Evolutionary conservation across 306 rosid genomes (phyloP).

Genomic region (Hippophae rhamnoides): DNA sequence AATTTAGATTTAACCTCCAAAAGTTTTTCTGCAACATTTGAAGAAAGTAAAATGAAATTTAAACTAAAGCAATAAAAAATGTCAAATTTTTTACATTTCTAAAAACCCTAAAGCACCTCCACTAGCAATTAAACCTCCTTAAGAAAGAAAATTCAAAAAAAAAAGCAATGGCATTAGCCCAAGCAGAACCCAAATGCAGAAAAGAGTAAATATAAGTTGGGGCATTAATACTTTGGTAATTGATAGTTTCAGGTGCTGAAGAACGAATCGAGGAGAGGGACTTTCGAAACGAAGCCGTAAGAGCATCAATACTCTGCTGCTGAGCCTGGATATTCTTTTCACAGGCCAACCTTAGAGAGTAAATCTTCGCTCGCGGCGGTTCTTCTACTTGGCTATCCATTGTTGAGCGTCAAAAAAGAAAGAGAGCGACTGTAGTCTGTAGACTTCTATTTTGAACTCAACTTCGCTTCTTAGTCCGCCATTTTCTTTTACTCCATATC

Average conservation of each 20-base stretch:
- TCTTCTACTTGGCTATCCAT: conserved; percentile 28
- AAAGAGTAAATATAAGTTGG: not conserved
- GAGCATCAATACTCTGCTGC: conserved; percentile 29
- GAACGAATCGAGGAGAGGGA: conserved; percentile 32
- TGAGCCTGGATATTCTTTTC: conserved; percentile 31
- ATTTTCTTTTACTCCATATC: conserved; percentile 2
- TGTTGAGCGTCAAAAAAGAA: not conserved
- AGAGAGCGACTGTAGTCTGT: not conserved
- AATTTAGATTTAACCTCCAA: conserved; percentile 43
- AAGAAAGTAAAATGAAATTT: conserved; percentile 1
- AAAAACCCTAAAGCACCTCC: too few relatives aligned
- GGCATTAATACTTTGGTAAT: conserved; percentile 32
- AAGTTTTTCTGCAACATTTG: conserved; percentile 31
- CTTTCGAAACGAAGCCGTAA: conserved; percentile 20
- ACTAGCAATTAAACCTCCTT: too few relatives aligned
- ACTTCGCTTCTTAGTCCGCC: conserved; percentile 22
- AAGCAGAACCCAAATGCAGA: not conserved
- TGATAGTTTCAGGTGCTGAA: conserved; percentile 33
- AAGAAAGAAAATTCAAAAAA: too few relatives aligned
- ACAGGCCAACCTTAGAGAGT: conserved; percentile 32
- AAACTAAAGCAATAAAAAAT: not conserved
- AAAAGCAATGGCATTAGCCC: too few relatives aligned
- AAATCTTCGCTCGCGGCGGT: conserved; percentile 28
- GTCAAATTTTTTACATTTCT: not conserved
- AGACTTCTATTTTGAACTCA: conserved; percentile 4